Conservation (phyloP, 1,139 yeast genomes). For the Scheffersomyces parashehatae region DNA sequence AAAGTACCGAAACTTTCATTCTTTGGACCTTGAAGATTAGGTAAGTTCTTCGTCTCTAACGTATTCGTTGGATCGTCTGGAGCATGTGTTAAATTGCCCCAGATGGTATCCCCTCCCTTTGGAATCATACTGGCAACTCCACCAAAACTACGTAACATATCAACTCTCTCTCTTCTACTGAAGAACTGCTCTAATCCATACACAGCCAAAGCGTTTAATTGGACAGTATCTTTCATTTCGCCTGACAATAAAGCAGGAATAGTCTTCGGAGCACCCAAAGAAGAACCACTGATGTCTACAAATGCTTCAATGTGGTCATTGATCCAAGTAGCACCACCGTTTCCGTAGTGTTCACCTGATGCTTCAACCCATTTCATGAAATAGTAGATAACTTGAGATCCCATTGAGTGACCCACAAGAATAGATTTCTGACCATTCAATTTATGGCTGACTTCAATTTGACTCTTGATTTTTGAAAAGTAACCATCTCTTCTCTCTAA, state of each 20-base stretch:
- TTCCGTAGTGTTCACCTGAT: slow-evolving; percentile 71
- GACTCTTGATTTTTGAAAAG: slow-evolving; percentile 71
- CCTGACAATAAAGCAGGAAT: slow-evolving; percentile 90
- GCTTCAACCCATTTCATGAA: slow-evolving; percentile 98
- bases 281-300: slow-evolving; percentile 85
- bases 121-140: slow-evolving; percentile 96
- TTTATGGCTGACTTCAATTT: slow-evolving; percentile 58
- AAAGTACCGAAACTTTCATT: slow-evolving; percentile 71
- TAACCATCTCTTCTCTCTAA: slow-evolving; percentile 84
- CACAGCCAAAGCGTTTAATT: slow-evolving; percentile 86
- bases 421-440: slow-evolving; percentile 69
- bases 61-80: slow-evolving; percentile 60
- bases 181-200: slow-evolving; percentile 94
- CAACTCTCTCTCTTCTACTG: slow-evolving; percentile 84
- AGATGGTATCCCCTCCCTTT: slow-evolving; percentile 84
- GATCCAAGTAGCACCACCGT: slow-evolving; percentile 89
- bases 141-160: slow-evolving; percentile 82
- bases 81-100: slow-evolving; percentile 70
- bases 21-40: slow-evolving; percentile 23
- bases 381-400: slow-evolving; percentile 82
- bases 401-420: slow-evolving; percentile 95
- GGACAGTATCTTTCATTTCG: slow-evolving; percentile 97
- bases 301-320: slow-evolving; percentile 76
- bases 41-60: slow-evolving; percentile 22
- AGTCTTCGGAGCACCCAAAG: slow-evolving; percentile 92